Percentiles rank a stretch among this genome's conserved stretches.
Conservation (phyloP, 495 filamentous ascomycete species). For the Astrothelium macrocarpum region DNA sequence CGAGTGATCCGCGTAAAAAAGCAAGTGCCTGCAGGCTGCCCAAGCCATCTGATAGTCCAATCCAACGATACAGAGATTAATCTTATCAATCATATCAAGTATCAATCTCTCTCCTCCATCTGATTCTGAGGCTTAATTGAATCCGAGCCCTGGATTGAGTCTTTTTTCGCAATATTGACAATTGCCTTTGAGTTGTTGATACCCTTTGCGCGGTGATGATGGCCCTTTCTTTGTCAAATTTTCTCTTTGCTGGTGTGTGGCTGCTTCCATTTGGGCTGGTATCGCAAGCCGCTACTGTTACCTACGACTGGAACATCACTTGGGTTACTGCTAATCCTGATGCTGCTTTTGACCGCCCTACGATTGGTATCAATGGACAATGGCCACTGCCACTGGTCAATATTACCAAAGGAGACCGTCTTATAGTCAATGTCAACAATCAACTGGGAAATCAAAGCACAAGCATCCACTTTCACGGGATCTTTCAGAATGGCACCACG, state of each 20-base stretch:
- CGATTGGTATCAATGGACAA: constrained; percentile 72
- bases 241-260: constrained; percentile 27
- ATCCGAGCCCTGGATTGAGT: background rate
- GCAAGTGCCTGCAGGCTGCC: background rate
- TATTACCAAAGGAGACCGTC: constrained; percentile 57
- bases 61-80: background rate
- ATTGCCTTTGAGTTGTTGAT: background rate
- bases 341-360: constrained; percentile 52
- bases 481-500: constrained; percentile 59
- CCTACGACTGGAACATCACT: constrained; percentile 66
- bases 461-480: constrained; percentile 70
- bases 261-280: constrained; percentile 30
- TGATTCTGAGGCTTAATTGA: background rate
- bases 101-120: background rate
- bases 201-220: constrained; percentile 19
- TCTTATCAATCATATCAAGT: constrained; percentile 18
- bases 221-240: constrained; percentile 34
- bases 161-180: background rate
- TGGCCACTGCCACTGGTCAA: constrained; percentile 66
- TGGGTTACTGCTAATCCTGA: constrained; percentile 81
- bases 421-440: constrained; percentile 66
- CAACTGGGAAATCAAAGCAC: constrained; percentile 59
- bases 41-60: background rate
- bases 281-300: constrained; percentile 51
- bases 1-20: background rate